A percentile compares a stretch with the other conserved stretches of the same genome.
These are phyloP conservation scores for Debaryomyces coudertii DNA, from an alignment of 1,139 yeast species.

Conservation along the genomic window DNA sequence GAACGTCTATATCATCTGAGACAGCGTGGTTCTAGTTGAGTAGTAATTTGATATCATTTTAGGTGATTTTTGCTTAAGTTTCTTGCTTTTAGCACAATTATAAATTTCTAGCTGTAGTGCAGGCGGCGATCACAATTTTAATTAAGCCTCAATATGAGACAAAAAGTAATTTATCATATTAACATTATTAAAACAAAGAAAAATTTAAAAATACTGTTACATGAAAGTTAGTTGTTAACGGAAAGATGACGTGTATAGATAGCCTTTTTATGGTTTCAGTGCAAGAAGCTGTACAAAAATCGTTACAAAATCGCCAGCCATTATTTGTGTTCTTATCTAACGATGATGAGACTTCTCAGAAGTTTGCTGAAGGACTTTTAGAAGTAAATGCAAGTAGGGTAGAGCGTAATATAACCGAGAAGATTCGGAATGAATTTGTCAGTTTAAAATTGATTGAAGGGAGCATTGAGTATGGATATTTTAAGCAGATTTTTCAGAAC, in stretches of 20 bases:
- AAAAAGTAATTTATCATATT: not conserved
- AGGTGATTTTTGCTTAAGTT: not conserved
- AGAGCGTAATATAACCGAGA: constrained; percentile 11
- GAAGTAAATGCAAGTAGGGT: constrained; percentile 9
- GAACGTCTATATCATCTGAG: not conserved
- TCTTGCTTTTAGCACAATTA: not conserved
- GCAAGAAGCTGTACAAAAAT: constrained; percentile 43
- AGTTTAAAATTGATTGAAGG: constrained; percentile 48
- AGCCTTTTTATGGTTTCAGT: constrained; percentile 25
- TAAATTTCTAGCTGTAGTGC: not conserved
- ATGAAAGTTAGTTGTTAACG: not conserved
- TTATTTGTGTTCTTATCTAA: constrained; percentile 44
- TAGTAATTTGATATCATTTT: not conserved
- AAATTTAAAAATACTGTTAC: not conserved
- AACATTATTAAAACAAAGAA: not conserved
- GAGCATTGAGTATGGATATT: constrained; percentile 50
- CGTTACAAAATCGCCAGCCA: constrained; percentile 39
- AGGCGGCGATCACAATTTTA: not conserved
- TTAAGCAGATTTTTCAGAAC: constrained; percentile 53
- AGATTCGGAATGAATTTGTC: constrained; percentile 28
- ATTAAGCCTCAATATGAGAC: constrained; percentile 1
- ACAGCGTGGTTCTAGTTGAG: not conserved
- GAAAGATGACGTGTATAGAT: constrained; percentile 4
- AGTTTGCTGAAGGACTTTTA: constrained; percentile 27
- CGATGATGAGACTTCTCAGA: constrained; percentile 21